Percentiles rank a stretch among this genome's conserved stretches.
Conservation (phyloP, 192 early-diverging fungal species). For the Phlyctochytrium planicorne region DNA sequence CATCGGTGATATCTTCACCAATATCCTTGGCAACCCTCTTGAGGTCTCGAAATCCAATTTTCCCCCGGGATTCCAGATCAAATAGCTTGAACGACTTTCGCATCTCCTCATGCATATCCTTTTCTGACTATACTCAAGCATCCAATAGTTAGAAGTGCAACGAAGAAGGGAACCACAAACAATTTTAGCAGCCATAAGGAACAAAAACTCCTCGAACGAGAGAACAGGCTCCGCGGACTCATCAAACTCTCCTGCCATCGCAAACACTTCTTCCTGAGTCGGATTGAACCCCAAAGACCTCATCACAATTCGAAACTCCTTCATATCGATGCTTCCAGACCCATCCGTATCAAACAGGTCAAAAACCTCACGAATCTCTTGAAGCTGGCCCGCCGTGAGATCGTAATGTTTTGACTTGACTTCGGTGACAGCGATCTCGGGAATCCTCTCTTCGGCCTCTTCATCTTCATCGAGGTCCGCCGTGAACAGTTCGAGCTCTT, state of each 20-base stretch:
- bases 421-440: neutral
- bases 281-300: slow-evolving; percentile 70
- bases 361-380: slow-evolving; percentile 38
- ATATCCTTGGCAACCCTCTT: slow-evolving; percentile 60
- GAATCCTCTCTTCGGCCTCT: neutral
- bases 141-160: slow-evolving; percentile 4
- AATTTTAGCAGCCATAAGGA: slow-evolving; percentile 39
- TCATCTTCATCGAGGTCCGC: neutral
- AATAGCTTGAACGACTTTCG: slow-evolving; percentile 64
- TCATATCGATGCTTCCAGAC: slow-evolving; percentile 61
- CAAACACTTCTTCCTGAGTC: slow-evolving; percentile 59
- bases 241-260: slow-evolving; percentile 45
- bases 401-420: slow-evolving; percentile 14
- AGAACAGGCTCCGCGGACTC: slow-evolving; percentile 40
- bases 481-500: neutral
- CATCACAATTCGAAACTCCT: slow-evolving; percentile 68
- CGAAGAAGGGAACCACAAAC: neutral
- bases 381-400: slow-evolving; percentile 10
- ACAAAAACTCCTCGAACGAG: slow-evolving; percentile 56
- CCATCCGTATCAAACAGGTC: slow-evolving; percentile 55
- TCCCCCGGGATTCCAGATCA: slow-evolving; percentile 57
- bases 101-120: slow-evolving; percentile 61
- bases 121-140: slow-evolving; percentile 24
- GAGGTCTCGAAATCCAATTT: slow-evolving; percentile 54
- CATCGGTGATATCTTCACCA: slow-evolving; percentile 63